Percentiles rank a stretch among this genome's conserved stretches.
Evolutionary conservation across 768 basidiomycete species (phyloP).

Genomic region (Multifurca ochricompacta): DNA sequence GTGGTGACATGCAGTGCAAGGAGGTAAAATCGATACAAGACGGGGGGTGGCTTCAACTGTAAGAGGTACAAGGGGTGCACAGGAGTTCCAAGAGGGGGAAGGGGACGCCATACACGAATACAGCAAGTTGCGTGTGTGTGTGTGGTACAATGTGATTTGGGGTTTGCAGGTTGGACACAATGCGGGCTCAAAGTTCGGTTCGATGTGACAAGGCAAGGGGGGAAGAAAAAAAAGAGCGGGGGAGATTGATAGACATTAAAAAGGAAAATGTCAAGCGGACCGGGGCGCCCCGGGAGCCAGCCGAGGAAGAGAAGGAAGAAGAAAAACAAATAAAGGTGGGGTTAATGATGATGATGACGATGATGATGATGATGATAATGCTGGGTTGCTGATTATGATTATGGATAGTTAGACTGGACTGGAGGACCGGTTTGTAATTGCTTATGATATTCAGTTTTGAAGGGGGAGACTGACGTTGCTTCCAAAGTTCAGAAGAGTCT

Average conservation of each 20-base stretch:
- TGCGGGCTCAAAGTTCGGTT: slow-evolving; percentile 4
- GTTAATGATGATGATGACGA: too few species aligned
- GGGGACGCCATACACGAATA: slow-evolving; percentile 6
- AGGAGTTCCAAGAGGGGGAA: too few species aligned
- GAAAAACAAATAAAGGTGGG: neutral
- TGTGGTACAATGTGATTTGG: slow-evolving; percentile 8
- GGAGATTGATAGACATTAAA: too few species aligned
- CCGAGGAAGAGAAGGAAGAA: slow-evolving; percentile 9
- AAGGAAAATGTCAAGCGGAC: neutral
- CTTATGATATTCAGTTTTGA: neutral
- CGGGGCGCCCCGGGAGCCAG: slow-evolving; percentile 11
- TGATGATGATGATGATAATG: too few species aligned
- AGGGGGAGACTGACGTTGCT: neutral
- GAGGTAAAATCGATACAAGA: slow-evolving; percentile 12
- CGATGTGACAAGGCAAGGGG: slow-evolving; percentile 3
- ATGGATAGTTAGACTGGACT: neutral
- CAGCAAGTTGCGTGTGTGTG: slow-evolving; percentile 6
- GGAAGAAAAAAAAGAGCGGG: neutral
- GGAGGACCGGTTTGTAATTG: slow-evolving; percentile 11
- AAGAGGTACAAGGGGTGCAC: slow-evolving; percentile 8
- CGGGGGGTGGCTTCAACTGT: neutral
- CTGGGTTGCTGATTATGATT: too few species aligned
- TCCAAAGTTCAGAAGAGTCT: slow-evolving; percentile 16
- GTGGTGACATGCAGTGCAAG: slow-evolving; percentile 9
- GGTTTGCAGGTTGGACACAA: neutral